Evolutionary conservation across 2,329 filamentous ascomycete genomes (phyloP).

Genomic region (Diaporthe ampelina): DNA sequence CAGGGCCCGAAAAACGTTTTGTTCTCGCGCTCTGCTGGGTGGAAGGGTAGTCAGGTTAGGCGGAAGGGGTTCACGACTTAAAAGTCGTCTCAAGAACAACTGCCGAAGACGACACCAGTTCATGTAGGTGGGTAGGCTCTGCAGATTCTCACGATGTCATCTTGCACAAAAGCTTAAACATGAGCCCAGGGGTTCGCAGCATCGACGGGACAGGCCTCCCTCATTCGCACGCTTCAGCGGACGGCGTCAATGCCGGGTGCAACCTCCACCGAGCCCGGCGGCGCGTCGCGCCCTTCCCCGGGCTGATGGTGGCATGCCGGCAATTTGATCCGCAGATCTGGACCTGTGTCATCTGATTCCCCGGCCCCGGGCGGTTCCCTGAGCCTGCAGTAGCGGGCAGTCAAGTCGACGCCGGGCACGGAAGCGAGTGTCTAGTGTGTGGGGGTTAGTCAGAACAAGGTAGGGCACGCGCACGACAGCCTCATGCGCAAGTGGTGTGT

Average conservation of each 20-base stretch:
- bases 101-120: constrained; percentile 25
- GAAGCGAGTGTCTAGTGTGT: constrained; percentile 28
- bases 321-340: constrained; percentile 29
- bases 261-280: constrained; percentile 21
- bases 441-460: not conserved
- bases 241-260: constrained; percentile 19
- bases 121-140: not conserved
- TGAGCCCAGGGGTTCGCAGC: not conserved
- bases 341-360: constrained; percentile 15
- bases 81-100: not conserved
- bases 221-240: not conserved
- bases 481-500: constrained; percentile 10
- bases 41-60: not conserved
- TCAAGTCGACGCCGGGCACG: not conserved
- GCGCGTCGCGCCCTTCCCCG: constrained; percentile 20
- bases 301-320: constrained; percentile 25
- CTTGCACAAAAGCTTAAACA: constrained; percentile 15
- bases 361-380: constrained; percentile 18
- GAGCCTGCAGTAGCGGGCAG: constrained; percentile 30
- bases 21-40: not conserved
- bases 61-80: not conserved
- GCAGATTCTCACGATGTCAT: constrained; percentile 10
- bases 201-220: not conserved
- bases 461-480: not conserved
- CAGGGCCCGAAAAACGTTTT: not conserved